phyloP scores from a whole-genome alignment of 306 rosid genomes.

The Castanospermum australe region DNA sequence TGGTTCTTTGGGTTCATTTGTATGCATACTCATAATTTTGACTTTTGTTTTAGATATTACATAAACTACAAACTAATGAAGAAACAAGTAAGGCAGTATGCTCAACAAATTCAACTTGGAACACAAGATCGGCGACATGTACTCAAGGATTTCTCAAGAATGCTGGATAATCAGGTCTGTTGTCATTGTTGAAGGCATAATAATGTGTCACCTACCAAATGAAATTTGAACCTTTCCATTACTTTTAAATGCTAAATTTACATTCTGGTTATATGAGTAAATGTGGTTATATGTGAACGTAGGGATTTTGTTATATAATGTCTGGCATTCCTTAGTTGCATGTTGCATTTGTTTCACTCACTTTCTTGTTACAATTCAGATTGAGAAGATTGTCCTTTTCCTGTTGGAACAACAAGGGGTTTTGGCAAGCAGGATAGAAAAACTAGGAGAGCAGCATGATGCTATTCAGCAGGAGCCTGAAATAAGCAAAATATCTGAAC shows the following conservation, averaged over 20 bases:
- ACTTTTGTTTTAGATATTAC: constrained; percentile 66
- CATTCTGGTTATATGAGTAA: constrained; percentile 5
- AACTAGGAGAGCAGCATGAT: constrained; percentile 63
- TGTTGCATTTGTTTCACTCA: constrained; percentile 18
- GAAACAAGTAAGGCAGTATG: constrained; percentile 82
- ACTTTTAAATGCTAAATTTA: background rate
- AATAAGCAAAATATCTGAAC: constrained; percentile 60
- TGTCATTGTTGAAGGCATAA: constrained; percentile 4
- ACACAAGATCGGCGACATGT: constrained; percentile 76
- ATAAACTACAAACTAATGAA: constrained; percentile 96
- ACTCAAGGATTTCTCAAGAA: constrained; percentile 94
- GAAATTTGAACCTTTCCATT: constrained; percentile 1
- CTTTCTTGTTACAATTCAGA: constrained; percentile 51
- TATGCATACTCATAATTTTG: constrained; percentile 6
- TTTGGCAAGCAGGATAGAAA: constrained; percentile 86
- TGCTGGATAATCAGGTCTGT: constrained; percentile 91
- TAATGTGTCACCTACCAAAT: background rate
- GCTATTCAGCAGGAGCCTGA: constrained; percentile 81
- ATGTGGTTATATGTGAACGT: background rate
- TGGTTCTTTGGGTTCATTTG: constrained; percentile 14
- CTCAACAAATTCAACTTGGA: constrained; percentile 85
- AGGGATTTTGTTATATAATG: background rate
- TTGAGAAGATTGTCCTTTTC: constrained; percentile 93
- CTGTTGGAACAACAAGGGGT: constrained; percentile 97
- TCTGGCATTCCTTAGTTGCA: background rate